These are phyloP conservation scores for Flagelloscypha sp. DNA, from an alignment of 768 basidiomycete genomes.

Conservation along the genomic window DNA sequence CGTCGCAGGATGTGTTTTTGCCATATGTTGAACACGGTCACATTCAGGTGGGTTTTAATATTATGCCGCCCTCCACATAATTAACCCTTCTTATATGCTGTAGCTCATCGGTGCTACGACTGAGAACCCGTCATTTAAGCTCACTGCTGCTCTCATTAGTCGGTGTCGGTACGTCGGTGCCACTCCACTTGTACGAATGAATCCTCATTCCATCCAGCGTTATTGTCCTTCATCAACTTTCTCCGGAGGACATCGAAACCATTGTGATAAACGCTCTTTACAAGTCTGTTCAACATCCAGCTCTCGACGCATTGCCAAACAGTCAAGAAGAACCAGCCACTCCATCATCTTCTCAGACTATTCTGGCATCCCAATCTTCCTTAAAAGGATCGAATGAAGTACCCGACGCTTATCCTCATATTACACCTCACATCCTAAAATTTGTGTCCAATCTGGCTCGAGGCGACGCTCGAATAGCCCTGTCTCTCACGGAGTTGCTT, in stretches of 20 bases:
- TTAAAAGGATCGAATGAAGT: constrained; percentile 10
- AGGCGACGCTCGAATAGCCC: constrained; percentile 72
- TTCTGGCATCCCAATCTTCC: constrained; percentile 5
- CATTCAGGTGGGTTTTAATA: constrained; percentile 41
- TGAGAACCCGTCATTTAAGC: constrained; percentile 83
- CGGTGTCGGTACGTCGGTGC: constrained; percentile 56
- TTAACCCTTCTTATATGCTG: constrained; percentile 1
- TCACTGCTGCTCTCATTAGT: constrained; percentile 64
- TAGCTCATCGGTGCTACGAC: constrained; percentile 79
- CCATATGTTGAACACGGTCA: constrained; percentile 75
- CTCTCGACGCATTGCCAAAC: neutral
- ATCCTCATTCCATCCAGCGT: constrained; percentile 41
- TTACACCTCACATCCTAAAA: constrained; percentile 39
- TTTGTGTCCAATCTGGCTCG: constrained; percentile 45
- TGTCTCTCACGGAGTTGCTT: constrained; percentile 69
- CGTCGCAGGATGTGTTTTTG: constrained; percentile 69
- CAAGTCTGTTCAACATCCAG: constrained; percentile 19
- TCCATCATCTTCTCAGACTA: constrained; percentile 12
- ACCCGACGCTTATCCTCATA: constrained; percentile 23
- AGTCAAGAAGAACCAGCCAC: constrained; percentile 2
- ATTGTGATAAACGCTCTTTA: constrained; percentile 51
- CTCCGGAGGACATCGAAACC: constrained; percentile 48
- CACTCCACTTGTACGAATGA: constrained; percentile 11
- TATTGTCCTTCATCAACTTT: constrained; percentile 61
- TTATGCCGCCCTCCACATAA: neutral